These are phyloP conservation scores for Lentinula raphanica DNA, from an alignment of 768 basidiomycete genomes.

Conservation along the genomic window DNA sequence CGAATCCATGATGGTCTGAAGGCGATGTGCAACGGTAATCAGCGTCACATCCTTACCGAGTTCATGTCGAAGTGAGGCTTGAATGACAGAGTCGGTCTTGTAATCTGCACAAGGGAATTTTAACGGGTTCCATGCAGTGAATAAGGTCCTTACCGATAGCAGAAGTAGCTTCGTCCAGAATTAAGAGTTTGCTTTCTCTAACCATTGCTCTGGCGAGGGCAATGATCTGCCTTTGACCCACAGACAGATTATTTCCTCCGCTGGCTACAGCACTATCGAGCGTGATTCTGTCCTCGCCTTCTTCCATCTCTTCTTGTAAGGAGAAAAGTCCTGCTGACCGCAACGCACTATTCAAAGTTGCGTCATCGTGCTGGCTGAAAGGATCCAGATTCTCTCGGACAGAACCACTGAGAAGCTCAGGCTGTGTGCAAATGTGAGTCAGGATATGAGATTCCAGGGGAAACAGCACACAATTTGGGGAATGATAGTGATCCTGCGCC, in stretches of 20 bases:
- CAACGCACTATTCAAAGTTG: slow-evolving; percentile 57
- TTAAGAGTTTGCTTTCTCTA: slow-evolving; percentile 45
- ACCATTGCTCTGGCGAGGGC: slow-evolving; percentile 57
- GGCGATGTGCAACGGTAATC: slow-evolving; percentile 39
- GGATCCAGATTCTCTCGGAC: slow-evolving; percentile 63
- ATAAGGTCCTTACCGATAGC: slow-evolving; percentile 17
- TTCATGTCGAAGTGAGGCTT: slow-evolving; percentile 35
- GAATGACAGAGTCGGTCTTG: slow-evolving; percentile 39
- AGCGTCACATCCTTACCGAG: slow-evolving; percentile 34
- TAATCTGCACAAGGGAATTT: slow-evolving; percentile 11
- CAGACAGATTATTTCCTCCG: slow-evolving; percentile 65
- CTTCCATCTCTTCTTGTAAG: slow-evolving; percentile 19
- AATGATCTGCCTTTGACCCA: slow-evolving; percentile 65
- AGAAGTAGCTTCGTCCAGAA: slow-evolving; percentile 43
- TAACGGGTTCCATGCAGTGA: background rate
- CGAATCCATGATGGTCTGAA: slow-evolving; percentile 28
- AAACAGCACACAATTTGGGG: slow-evolving; percentile 24
- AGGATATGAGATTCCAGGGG: background rate
- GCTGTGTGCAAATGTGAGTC: too few relatives aligned
- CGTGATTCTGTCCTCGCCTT: slow-evolving; percentile 30
- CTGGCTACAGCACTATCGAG: slow-evolving; percentile 55
- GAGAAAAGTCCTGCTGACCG: slow-evolving; percentile 48
- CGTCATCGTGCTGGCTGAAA: slow-evolving; percentile 66
- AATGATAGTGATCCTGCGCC: slow-evolving; percentile 44
- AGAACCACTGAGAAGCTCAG: slow-evolving; percentile 51